A percentile compares a stretch with the other conserved stretches of the same genome.
Conservation (phyloP, 768 basidiomycete genomes). For the Psilocybe cyanescens region DNA sequence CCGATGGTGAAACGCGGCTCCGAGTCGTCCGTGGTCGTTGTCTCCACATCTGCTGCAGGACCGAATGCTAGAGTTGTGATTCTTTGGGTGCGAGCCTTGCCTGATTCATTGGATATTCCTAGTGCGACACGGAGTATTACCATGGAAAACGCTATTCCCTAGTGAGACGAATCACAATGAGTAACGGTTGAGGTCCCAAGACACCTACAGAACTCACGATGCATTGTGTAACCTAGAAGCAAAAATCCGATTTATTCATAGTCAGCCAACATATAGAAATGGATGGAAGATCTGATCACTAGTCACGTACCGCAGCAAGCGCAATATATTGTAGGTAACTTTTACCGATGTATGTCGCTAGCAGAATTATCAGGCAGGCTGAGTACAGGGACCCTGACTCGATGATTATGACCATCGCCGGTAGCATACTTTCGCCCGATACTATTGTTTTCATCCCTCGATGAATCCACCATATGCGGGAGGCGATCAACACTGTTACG, state of each 20-base stretch:
- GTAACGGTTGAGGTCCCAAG: too few species aligned
- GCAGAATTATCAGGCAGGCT: not conserved
- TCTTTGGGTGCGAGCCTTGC: too few species aligned
- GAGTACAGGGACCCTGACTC: not conserved
- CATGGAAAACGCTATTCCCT: too few species aligned
- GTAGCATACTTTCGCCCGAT: not conserved
- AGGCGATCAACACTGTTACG: not conserved
- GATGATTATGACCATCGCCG: constrained; percentile 1
- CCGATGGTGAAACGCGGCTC: too few species aligned
- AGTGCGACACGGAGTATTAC: not conserved
- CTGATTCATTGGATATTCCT: not conserved
- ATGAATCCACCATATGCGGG: not conserved
- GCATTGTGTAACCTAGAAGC: not conserved
- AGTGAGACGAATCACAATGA: too few species aligned
- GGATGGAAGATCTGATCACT: not conserved
- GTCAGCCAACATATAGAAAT: not conserved
- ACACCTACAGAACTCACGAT: not conserved
- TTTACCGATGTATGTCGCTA: not conserved
- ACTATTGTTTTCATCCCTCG: not conserved
- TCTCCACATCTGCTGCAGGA: too few species aligned
- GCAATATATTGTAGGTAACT: not conserved
- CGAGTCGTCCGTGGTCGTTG: too few species aligned
- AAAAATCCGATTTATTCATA: not conserved
- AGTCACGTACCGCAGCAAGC: not conserved
- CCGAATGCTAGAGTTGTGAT: too few species aligned